Percentiles rank a stretch among this genome's conserved stretches.
phyloP scores from a whole-genome alignment of 1,284 basidiomycete genomes.

The Gymnopus androsaceus region DNA sequence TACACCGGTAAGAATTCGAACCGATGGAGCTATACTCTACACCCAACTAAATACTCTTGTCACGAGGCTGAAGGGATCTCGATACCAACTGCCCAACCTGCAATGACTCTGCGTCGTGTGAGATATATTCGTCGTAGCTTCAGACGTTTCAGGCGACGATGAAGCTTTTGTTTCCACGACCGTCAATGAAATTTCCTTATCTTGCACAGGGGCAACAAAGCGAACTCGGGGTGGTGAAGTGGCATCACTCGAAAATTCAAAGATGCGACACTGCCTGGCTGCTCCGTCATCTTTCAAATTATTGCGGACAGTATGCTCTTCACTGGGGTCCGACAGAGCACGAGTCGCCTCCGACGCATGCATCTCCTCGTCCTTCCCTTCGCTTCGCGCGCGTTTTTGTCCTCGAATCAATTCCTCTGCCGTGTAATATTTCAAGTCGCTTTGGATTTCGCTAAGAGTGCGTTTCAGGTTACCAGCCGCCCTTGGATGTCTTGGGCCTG shows the following conservation, averaged over 20 bases:
- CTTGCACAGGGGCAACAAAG: neutral
- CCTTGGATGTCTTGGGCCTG: slow-evolving; percentile 3
- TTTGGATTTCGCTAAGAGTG: slow-evolving; percentile 1
- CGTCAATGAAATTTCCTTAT: neutral
- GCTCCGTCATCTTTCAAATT: neutral
- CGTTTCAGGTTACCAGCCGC: slow-evolving; percentile 11
- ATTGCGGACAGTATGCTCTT: neutral
- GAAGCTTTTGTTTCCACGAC: too few species aligned
- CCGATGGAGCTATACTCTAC: neutral
- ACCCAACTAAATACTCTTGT: slow-evolving; percentile 3
- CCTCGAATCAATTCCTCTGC: neutral
- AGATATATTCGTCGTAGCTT: neutral
- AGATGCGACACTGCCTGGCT: neutral
- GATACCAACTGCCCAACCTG: neutral
- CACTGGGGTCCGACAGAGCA: neutral
- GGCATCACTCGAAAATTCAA: neutral
- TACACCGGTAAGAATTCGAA: too few species aligned
- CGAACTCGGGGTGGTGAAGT: neutral
- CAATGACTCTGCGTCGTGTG: neutral
- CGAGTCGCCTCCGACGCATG: neutral
- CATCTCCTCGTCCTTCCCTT: neutral
- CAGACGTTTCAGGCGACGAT: neutral
- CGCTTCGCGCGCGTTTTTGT: neutral
- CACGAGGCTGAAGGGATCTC: neutral
- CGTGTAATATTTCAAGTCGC: neutral